Base-by-base conservation (phyloP, 768 basidiomycete species). In the Kwoniella newhampshirensis region DNA sequence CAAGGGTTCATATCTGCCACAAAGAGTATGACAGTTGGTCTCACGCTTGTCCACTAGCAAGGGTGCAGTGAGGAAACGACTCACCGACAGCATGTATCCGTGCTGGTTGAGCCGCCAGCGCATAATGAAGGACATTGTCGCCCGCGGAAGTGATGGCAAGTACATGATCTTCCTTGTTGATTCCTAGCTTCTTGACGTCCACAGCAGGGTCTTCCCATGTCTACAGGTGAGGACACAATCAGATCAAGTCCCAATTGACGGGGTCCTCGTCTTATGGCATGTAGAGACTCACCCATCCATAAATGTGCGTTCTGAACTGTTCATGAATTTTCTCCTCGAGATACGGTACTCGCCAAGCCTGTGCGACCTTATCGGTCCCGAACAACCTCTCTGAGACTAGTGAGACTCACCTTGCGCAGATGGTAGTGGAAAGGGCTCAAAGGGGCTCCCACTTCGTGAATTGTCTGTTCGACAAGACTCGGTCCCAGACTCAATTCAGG, bases 51-150 rank as follows among this genome's bases (percentile, higher is more conserved):
- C 8, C 26, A 9, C 42, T 7, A 9, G 41, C 8, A 42, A 23
- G 17, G 8, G n/a, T 41, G 18, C n/a, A n/a, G n/a, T n/a, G n/a
- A n/a, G 17, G n/a, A 26, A 8, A 78, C 80, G 83, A 87, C 82
- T 87, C 82, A 74, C 87, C 87, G 52, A 87, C 87, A 49, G 83
- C 83, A 57, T 87, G 86, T 26, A 87, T 84, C 39, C 70, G 78
- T 53, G 82, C 79, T 2, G 86, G 86, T 27, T 79, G 72, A 1
- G 83, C 84, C n/a, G 80, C 81, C 54, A 86, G 84, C 7, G 86
- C 87, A 61, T 89, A 89, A 70, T 88, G 87, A 32, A 89, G 78
- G 2, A 86, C 86, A 70, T 89, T 89, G 74, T 88, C 87, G 0
- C 87, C 87, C 2, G 86, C 88, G 48, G 83, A 85, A 1, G 87